phyloP scores from a whole-genome alignment of 2,329 filamentous ascomycete species.

The Scedosporium aurantiacum region DNA sequence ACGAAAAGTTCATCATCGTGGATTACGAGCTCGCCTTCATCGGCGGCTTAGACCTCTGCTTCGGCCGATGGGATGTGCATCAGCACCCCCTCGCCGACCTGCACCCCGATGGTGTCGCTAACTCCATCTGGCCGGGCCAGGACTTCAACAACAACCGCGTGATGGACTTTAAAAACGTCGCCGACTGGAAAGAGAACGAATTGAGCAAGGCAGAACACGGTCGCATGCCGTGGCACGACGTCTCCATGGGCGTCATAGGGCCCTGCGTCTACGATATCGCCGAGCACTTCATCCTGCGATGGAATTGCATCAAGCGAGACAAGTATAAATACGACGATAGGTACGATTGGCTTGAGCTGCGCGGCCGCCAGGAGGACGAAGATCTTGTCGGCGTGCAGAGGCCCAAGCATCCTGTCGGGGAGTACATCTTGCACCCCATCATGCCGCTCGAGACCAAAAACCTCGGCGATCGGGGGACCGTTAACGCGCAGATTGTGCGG shows the following conservation, averaged over 20 bases:
- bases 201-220: constrained; percentile 83
- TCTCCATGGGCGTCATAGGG: constrained; percentile 82
- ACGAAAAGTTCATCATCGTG: constrained; percentile 94
- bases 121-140: constrained; percentile 88
- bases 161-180: constrained; percentile 86
- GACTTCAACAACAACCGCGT: constrained; percentile 98
- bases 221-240: constrained; percentile 98
- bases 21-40: constrained; percentile 89
- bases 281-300: constrained; percentile 86
- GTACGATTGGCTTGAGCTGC: constrained; percentile 76
- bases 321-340: constrained; percentile 86
- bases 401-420: constrained; percentile 78
- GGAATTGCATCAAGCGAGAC: constrained; percentile 95
- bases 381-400: constrained; percentile 81
- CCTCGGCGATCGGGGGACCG: constrained; percentile 54
- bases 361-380: constrained; percentile 69
- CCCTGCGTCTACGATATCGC: constrained; percentile 89
- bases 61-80: constrained; percentile 83
- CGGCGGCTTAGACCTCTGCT: constrained; percentile 88
- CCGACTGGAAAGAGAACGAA: constrained; percentile 89
- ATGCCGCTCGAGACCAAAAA: constrained; percentile 57
- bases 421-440: constrained; percentile 73
- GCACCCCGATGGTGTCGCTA: constrained; percentile 68
- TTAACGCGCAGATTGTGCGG: constrained; percentile 76
- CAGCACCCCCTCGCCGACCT: constrained; percentile 81